phyloP scores from a whole-genome alignment of 2,329 filamentous ascomycete genomes.

The Beauveria sp. region DNA sequence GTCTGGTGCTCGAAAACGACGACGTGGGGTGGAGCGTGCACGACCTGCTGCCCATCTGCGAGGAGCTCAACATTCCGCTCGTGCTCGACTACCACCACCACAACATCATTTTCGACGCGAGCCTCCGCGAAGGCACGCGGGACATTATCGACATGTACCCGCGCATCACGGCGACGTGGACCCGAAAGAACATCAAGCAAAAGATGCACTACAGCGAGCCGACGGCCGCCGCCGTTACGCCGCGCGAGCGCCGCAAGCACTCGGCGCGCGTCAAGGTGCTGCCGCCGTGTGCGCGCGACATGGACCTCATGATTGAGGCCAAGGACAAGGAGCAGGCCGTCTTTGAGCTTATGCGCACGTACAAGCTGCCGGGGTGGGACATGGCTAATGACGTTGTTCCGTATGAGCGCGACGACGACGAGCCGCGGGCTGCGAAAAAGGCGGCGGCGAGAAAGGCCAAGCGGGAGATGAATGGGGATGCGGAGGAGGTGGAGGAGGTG shows the following conservation, averaged over 20 bases:
- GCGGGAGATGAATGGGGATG: conserved; percentile 29
- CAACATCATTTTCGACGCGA: conserved; percentile 80
- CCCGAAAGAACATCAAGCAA: conserved; percentile 72
- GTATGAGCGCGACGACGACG: conserved; percentile 63
- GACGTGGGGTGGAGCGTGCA: conserved; percentile 91
- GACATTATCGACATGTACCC: conserved; percentile 71
- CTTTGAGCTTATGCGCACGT: conserved; percentile 85
- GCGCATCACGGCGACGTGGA: conserved; percentile 78
- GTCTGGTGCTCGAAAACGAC: conserved; percentile 88
- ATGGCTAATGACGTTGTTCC: conserved; percentile 71
- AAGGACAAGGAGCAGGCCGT: conserved; percentile 98
- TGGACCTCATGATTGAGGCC: conserved; percentile 98
- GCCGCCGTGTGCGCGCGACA: conserved; percentile 72
- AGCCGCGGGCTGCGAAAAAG: conserved; percentile 37
- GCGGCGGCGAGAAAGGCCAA: conserved; percentile 33
- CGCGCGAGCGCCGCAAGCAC: conserved; percentile 75
- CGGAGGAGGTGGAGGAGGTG: conserved; percentile 29
- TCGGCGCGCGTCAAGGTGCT: conserved; percentile 69
- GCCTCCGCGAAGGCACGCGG: conserved; percentile 71
- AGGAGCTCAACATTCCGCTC: conserved; percentile 88
- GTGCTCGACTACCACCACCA: conserved; percentile 94
- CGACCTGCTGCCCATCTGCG: conserved; percentile 80
- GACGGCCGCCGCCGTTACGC: conserved; percentile 55
- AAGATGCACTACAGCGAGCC: conserved; percentile 98
- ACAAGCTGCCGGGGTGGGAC: conserved; percentile 74